phyloP scores from a whole-genome alignment of 2,329 filamentous ascomycete genomes.

The Polytolypa hystricis region DNA sequence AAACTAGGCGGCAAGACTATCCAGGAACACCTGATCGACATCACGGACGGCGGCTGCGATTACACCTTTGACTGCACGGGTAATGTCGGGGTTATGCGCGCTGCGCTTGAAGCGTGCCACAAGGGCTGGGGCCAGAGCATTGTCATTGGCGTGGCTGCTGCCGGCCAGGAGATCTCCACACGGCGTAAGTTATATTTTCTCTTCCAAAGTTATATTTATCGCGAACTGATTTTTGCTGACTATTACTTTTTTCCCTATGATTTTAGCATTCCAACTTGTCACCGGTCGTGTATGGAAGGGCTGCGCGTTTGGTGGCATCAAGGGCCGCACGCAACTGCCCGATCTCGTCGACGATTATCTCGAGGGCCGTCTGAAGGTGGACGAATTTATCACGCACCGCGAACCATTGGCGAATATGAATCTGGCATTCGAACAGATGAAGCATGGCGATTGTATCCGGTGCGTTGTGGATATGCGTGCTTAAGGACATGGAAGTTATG shows the following conservation, averaged over 20 bases:
- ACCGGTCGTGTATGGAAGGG: constrained; percentile 97
- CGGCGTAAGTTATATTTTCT: constrained; percentile 55
- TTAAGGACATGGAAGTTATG: no score
- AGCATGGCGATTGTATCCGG: constrained; percentile 90
- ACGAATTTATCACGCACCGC: constrained; percentile 98
- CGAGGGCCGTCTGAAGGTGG: constrained; percentile 83
- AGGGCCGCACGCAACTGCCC: constrained; percentile 86
- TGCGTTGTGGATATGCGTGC: constrained; percentile 65
- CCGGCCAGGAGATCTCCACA: constrained; percentile 89
- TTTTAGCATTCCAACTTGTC: constrained; percentile 87
- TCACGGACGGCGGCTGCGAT: constrained; percentile 96
- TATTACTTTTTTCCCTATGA: constrained; percentile 6
- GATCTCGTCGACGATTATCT: constrained; percentile 83
- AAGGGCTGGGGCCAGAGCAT: constrained; percentile 99
- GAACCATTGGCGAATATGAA: constrained; percentile 77
- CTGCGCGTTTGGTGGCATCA: constrained; percentile 95
- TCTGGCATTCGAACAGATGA: constrained; percentile 84
- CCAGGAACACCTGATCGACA: constrained; percentile 85
- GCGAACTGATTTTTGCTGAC: constrained; percentile 4
- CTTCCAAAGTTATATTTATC: constrained; percentile 3
- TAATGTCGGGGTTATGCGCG: constrained; percentile 90
- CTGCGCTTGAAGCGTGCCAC: constrained; percentile 93
- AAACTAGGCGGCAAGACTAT: constrained; percentile 66
- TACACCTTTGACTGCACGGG: constrained; percentile 99
- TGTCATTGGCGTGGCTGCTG: constrained; percentile 92